These are phyloP conservation scores for Candida chauliodis DNA, from an alignment of 805 yeast genomes.

Conservation along the genomic window DNA sequence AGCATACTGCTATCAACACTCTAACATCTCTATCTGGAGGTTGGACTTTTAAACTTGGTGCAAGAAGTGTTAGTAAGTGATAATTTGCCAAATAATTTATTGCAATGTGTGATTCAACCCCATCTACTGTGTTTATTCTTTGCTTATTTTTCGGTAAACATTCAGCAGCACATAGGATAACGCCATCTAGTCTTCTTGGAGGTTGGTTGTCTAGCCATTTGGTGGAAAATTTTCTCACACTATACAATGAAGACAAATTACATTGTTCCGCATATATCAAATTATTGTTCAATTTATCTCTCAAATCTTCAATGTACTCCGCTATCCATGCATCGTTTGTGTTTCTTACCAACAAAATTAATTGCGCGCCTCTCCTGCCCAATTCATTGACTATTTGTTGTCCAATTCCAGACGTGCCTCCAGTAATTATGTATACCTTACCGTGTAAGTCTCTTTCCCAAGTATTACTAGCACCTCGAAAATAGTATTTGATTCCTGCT, in stretches of 20 bases:
- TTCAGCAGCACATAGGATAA: constrained; percentile 85
- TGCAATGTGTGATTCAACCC: constrained; percentile 82
- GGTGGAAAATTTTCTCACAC: constrained; percentile 87
- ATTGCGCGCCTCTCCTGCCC: constrained; percentile 82
- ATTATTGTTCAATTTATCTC: constrained; percentile 65
- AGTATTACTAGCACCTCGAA: constrained; percentile 75
- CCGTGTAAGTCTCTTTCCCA: constrained; percentile 96
- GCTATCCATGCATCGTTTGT: constrained; percentile 66
- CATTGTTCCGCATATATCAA: constrained; percentile 89
- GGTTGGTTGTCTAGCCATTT: constrained; percentile 90
- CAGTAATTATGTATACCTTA: constrained; percentile 75
- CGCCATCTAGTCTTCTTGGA: constrained; percentile 87
- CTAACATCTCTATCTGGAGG: constrained; percentile 95
- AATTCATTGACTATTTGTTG: constrained; percentile 69
- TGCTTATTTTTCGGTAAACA: constrained; percentile 63
- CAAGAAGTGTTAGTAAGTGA: constrained; percentile 73
- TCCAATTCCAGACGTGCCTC: constrained; percentile 95
- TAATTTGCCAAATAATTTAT: constrained; percentile 77
- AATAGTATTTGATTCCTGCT: constrained; percentile 62
- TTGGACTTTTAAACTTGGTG: constrained; percentile 84
- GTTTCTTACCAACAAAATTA: constrained; percentile 67
- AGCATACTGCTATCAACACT: constrained; percentile 72
- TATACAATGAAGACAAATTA: constrained; percentile 68
- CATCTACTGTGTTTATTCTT: constrained; percentile 73
- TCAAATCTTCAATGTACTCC: constrained; percentile 75